phyloP scores from a whole-genome alignment of 805 yeast species.

The Maudiozyma turicensis region DNA sequence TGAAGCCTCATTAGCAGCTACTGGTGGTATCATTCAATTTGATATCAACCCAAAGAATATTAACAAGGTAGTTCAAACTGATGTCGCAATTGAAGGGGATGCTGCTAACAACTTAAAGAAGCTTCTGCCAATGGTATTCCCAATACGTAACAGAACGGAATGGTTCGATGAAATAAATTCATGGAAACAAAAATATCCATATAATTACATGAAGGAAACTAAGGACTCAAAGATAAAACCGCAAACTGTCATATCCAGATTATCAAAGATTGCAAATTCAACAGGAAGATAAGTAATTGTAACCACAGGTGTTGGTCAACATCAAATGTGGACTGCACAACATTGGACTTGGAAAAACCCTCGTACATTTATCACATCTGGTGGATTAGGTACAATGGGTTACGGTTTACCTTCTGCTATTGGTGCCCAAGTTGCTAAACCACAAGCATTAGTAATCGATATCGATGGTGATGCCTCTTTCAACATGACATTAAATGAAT shows the following conservation, averaged over 20 bases:
- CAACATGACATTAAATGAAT: conserved; percentile 91
- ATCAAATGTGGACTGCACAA: conserved; percentile 99
- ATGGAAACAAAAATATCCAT: conserved; percentile 86
- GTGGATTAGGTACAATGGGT: conserved; percentile 99
- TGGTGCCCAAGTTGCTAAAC: conserved; percentile 95
- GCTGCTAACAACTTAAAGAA: conserved; percentile 66
- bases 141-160: conserved; percentile 56
- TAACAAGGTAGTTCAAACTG: conserved; percentile 92
- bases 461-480: conserved; percentile 98
- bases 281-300: conserved; percentile 61
- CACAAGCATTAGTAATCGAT: conserved; percentile 89
- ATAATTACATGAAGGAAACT: conserved; percentile 69
- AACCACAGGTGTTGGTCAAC: conserved; percentile 98
- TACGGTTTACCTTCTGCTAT: conserved; percentile 95
- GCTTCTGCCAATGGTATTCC: conserved; percentile 60
- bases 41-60: conserved; percentile 95
- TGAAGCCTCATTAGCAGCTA: conserved; percentile 72
- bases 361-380: conserved; percentile 91
- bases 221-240: conserved; percentile 79
- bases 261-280: conserved; percentile 56
- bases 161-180: conserved; percentile 68
- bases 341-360: conserved; percentile 91
- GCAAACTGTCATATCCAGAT: conserved; percentile 76
- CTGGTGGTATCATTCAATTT: conserved; percentile 95
- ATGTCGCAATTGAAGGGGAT: conserved; percentile 95